Conservation (phyloP, 306 rosid species). For the Crotalaria pallida region DNA sequence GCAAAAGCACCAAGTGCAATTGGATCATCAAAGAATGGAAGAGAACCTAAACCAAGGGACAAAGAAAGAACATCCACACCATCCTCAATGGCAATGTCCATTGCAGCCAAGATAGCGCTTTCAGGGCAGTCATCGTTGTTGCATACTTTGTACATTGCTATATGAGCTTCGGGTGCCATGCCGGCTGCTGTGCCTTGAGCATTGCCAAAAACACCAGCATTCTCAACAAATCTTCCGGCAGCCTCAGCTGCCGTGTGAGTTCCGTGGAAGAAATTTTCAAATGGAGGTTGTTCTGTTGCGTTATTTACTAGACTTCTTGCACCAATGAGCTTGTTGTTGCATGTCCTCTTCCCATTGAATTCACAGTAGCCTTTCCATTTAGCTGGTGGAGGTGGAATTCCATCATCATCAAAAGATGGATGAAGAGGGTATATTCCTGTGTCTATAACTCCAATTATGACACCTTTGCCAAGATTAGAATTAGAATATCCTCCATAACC, state of each 20-base stretch:
- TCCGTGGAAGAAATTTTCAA: constrained; percentile 60
- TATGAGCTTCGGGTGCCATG: constrained; percentile 63
- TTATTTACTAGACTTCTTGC: constrained; percentile 40
- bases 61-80: constrained; percentile 73
- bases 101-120: constrained; percentile 39
- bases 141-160: constrained; percentile 58
- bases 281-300: constrained; percentile 29
- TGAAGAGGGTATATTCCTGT: constrained; percentile 58
- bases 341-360: constrained; percentile 33
- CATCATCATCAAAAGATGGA: constrained; percentile 55
- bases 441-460: constrained; percentile 67
- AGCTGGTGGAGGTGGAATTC: constrained; percentile 56
- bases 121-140: constrained; percentile 12
- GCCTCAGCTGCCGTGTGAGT: constrained; percentile 74
- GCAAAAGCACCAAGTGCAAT: constrained; percentile 64
- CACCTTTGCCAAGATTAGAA: constrained; percentile 52
- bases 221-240: constrained; percentile 41
- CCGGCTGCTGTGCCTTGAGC: constrained; percentile 68
- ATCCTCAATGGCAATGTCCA: constrained; percentile 50
- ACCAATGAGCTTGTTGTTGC: too few relatives aligned
- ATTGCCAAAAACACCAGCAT: too few relatives aligned
- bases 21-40: constrained; percentile 41
- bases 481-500: constrained; percentile 26
- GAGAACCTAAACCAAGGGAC: constrained; percentile 53
- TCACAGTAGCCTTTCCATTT: constrained; percentile 82